These are phyloP conservation scores for Solanum pimpinellifolium DNA, from an alignment of 257 asterid genomes.

Conservation along the genomic window DNA sequence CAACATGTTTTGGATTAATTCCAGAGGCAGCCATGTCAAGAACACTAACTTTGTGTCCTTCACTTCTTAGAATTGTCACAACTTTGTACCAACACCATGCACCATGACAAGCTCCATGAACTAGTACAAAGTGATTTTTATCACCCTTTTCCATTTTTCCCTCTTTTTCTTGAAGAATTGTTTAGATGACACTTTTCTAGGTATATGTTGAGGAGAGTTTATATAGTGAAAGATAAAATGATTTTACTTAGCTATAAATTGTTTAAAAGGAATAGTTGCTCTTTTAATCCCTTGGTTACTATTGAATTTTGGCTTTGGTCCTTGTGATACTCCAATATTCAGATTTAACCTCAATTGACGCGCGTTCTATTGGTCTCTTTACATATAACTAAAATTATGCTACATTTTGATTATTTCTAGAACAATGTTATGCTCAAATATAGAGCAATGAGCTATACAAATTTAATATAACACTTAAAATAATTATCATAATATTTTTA, in stretches of 20 bases:
- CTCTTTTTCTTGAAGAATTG: background rate
- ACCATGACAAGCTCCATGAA: slow-evolving; percentile 44
- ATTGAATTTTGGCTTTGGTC: background rate
- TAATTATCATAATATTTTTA: too few species aligned
- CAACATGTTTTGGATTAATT: slow-evolving; percentile 5
- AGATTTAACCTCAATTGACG: background rate
- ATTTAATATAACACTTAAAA: too few species aligned
- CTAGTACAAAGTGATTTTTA: slow-evolving; percentile 17
- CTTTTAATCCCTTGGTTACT: background rate
- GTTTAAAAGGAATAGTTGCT: background rate
- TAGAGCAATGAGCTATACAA: too few species aligned
- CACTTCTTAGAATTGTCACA: slow-evolving; percentile 16
- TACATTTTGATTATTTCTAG: too few species aligned
- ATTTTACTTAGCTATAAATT: background rate
- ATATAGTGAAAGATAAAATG: background rate
- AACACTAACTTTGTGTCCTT: slow-evolving; percentile 28
- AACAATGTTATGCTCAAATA: background rate
- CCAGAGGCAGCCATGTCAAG: slow-evolving; percentile 45
- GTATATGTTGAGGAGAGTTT: background rate
- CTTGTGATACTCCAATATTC: background rate
- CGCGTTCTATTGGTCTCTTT: too few species aligned
- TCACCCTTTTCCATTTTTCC: background rate
- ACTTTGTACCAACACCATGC: slow-evolving; percentile 51
- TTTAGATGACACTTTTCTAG: background rate
- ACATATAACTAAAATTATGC: too few species aligned